A percentile compares a stretch with the other conserved stretches of the same genome.
Evolutionary conservation across 2,329 filamentous ascomycete species (phyloP).

Genomic region (Xylariaceae sp.): DNA sequence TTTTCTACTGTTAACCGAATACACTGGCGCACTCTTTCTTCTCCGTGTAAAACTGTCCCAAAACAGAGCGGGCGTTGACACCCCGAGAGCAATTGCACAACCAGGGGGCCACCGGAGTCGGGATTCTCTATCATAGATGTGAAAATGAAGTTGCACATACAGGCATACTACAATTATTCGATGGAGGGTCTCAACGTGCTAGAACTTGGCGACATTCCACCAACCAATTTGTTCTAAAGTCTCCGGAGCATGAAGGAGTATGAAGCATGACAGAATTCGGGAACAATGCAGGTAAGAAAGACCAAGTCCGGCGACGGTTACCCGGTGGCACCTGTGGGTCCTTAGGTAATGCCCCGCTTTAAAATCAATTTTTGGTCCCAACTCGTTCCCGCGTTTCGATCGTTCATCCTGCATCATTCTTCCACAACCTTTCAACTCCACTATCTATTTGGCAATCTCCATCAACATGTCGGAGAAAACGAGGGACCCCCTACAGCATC

Average conservation of each 20-base stretch:
- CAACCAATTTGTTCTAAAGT: slow-evolving; percentile 7
- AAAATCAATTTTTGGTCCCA: not conserved
- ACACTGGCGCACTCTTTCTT: too few relatives aligned
- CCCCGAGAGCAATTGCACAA: not conserved
- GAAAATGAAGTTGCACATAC: too few relatives aligned
- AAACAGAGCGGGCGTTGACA: slow-evolving; percentile 3
- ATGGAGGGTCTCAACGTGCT: not conserved
- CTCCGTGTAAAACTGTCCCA: slow-evolving; percentile 3
- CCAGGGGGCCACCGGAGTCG: not conserved
- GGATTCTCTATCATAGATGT: too few relatives aligned
- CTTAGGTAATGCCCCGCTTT: not conserved
- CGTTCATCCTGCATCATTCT: not conserved
- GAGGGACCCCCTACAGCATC: slow-evolving; percentile 54
- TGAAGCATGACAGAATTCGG: too few relatives aligned
- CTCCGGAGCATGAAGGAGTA: not conserved
- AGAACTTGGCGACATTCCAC: slow-evolving; percentile 13
- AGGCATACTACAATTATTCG: too few relatives aligned
- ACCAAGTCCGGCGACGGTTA: not conserved
- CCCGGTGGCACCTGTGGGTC: not conserved
- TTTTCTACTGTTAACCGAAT: too few relatives aligned
- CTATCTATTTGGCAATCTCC: slow-evolving; percentile 1
- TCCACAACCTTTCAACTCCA: not conserved
- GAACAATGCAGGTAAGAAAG: not conserved
- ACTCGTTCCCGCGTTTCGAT: not conserved
- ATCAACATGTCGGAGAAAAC: slow-evolving; percentile 18